Evolutionary conservation across 2,329 filamentous ascomycete species (phyloP), one percentile per base, ranked within the genome.

Genomic region (Talaromyces sp.): DNA sequence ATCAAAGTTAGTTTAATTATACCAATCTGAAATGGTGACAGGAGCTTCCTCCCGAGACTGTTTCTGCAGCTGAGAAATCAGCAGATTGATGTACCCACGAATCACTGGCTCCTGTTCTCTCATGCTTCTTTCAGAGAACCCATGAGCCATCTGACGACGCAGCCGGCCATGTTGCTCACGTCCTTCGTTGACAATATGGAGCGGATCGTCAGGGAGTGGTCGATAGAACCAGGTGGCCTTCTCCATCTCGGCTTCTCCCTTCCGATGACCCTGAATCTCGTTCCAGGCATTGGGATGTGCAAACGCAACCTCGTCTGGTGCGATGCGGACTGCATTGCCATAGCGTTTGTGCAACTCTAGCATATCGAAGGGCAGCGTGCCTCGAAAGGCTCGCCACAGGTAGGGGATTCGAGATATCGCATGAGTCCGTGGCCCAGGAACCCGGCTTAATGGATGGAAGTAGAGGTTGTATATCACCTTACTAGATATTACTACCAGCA

Each of bases 1-100:
- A 65, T 74, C 72, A 46, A 74, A 74, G 0, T 69, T 70, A 3
- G 66, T 66, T 50, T 64, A 73, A 54, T 73, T 72, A 54, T 68
- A 72, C 70, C 69, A 73, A 2, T 65, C 56, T 3, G 64, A 65
- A 38, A 74, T 64, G 59, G 72, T 63, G 2, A 70, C 27, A 9
- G 46, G 27, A 12, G 14, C 6, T 3, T 19, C 5, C 9, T 31
- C 4, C 26, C 4, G 26, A 27, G 26, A 27, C 26, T 7, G 26
- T 27, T 27, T 27, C 26, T 27, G 26, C 26, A 27, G 26, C 26
- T 27, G 26, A 27, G 26, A 27, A 27, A 57, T 7, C 3, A 57
- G n/a, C 3, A 57, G 3, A 27, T 57, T 9, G 29, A 48, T 21
- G 17, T 57, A 29, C 7, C 21, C 24, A 6, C 21, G 14, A 10